Conservation (phyloP, 2,329 filamentous ascomycete species). For the Paraphaeosphaeria minitans region DNA sequence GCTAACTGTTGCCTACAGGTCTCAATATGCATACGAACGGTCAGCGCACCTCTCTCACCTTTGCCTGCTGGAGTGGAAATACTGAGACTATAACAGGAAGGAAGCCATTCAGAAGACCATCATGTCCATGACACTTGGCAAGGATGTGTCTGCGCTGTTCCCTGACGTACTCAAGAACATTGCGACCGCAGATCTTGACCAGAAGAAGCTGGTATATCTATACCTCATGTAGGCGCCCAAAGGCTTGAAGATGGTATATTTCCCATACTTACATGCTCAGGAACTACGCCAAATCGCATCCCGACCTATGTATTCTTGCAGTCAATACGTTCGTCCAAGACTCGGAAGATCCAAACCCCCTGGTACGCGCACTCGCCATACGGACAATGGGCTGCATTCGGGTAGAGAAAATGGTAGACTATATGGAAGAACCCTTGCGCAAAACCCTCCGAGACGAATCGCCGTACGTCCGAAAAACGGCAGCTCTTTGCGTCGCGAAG, state of each 20-base stretch:
- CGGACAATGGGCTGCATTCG: conserved; percentile 98
- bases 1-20: conserved; percentile 60
- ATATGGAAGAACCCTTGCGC: conserved; percentile 96
- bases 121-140: conserved; percentile 99
- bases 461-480: conserved; percentile 97
- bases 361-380: conserved; percentile 92
- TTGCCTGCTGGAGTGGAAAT: conserved; percentile 9
- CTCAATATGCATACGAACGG: conserved; percentile 98
- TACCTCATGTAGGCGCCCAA: conserved; percentile 78
- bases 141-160: conserved; percentile 96
- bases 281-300: conserved; percentile 99
- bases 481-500: conserved; percentile 96
- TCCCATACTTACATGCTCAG: conserved; percentile 53
- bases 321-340: conserved; percentile 99
- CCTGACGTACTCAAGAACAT: conserved; percentile 99
- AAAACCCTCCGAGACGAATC: conserved; percentile 98
- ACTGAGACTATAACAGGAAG: conserved; percentile 65
- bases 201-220: conserved; percentile 99
- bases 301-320: conserved; percentile 95
- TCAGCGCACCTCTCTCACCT: conserved; percentile 37
- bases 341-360: conserved; percentile 95
- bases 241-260: neutral
- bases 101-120: conserved; percentile 99
- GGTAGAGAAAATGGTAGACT: conserved; percentile 99
- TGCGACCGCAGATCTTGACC: conserved; percentile 89